Evolutionary conservation across 2,329 filamentous ascomycete genomes (phyloP).

Genomic region (Hymenoscyphus infarciens): DNA sequence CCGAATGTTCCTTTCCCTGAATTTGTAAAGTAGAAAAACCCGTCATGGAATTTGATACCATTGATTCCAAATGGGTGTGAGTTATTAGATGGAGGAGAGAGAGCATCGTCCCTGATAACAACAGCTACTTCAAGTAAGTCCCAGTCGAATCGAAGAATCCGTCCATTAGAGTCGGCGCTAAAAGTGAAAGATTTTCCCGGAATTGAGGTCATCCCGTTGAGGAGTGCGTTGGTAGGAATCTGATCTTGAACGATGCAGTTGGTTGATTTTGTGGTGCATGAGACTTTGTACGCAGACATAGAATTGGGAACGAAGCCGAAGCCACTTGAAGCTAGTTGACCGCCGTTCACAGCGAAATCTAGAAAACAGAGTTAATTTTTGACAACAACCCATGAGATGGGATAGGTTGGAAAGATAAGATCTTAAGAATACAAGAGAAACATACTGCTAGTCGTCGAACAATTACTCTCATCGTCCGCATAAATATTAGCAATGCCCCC

Average conservation of each 20-base stretch:
- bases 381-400: not conserved
- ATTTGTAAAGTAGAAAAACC: conserved; percentile 11
- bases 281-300: not conserved
- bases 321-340: not conserved
- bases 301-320: not conserved
- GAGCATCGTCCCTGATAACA: not conserved
- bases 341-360: not conserved
- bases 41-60: not conserved
- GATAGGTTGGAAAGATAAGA: not conserved
- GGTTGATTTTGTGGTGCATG: not conserved
- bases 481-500: not conserved
- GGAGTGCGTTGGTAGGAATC: not conserved
- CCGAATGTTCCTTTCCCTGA: conserved; percentile 5
- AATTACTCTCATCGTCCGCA: not conserved
- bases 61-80: conserved; percentile 1
- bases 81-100: not conserved
- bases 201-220: not conserved
- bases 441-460: not conserved
- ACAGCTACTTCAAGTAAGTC: not conserved
- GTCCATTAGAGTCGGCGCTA: not conserved
- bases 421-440: no score
- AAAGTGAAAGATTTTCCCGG: not conserved
- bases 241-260: not conserved
- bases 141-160: not conserved
- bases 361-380: not conserved